Percentiles rank a stretch among this genome's conserved stretches.
Evolutionary conservation across 2,329 filamentous ascomycete species (phyloP).

Genomic region (Microcera coccophila): DNA sequence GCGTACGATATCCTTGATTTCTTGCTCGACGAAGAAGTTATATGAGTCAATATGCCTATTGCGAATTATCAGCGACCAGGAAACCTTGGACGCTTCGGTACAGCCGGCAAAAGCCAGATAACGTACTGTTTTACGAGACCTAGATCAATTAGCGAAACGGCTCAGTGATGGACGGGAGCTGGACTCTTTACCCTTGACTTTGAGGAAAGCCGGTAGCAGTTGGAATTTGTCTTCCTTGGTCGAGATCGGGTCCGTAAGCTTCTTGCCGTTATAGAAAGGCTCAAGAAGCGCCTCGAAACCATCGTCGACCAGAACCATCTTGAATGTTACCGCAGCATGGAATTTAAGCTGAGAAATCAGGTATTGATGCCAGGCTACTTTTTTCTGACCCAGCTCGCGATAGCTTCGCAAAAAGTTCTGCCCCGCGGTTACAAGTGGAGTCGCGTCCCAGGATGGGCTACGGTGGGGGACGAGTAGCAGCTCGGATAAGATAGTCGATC

Average conservation of each 20-base stretch:
- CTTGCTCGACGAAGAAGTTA: constrained; percentile 96
- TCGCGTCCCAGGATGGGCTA: constrained; percentile 19
- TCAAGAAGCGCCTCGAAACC: constrained; percentile 63
- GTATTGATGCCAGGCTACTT: constrained; percentile 17
- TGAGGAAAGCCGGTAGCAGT: constrained; percentile 91
- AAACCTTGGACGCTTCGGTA: constrained; percentile 4
- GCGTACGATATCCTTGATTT: constrained; percentile 94
- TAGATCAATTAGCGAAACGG: constrained; percentile 27
- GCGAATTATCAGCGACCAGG: constrained; percentile 11
- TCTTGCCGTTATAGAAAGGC: constrained; percentile 66
- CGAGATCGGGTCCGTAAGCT: constrained; percentile 61
- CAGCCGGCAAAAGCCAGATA: neutral
- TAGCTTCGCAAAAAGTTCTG: constrained; percentile 33
- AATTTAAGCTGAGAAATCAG: constrained; percentile 24
- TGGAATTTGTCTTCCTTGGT: constrained; percentile 89
- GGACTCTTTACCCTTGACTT: constrained; percentile 70
- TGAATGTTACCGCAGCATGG: constrained; percentile 30
- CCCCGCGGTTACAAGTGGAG: constrained; percentile 28
- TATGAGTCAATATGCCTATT: constrained; percentile 86
- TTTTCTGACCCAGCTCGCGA: constrained; percentile 22
- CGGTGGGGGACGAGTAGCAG: constrained; percentile 27
- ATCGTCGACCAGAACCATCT: constrained; percentile 56
- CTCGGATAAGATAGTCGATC: constrained; percentile 15
- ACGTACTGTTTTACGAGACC: constrained; percentile 80
- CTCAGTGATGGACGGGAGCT: constrained; percentile 2